Evolutionary conservation across 148 eudicot species (phyloP).

Genomic region (Vaccinium myrtillus): DNA sequence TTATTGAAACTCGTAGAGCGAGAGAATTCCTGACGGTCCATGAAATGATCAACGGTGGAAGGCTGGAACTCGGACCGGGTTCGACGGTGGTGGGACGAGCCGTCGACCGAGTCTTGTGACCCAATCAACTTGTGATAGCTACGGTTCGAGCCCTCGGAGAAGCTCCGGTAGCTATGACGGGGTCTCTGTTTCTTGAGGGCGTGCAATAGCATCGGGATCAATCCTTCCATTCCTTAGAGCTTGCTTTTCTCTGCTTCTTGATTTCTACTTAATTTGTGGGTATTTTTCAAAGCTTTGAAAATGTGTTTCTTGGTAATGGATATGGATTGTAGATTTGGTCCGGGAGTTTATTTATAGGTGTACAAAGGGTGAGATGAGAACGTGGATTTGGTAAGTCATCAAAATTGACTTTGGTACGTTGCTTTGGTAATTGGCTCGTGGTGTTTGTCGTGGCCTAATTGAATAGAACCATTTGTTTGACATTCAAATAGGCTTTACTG

Average conservation of each 20-base stretch:
- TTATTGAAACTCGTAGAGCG: neutral
- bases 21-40: neutral
- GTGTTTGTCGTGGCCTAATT: neutral
- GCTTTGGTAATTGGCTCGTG: neutral
- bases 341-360: neutral
- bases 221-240: conserved; percentile 11
- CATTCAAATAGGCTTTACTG: neutral
- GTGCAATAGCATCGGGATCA: conserved; percentile 14
- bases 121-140: conserved; percentile 17
- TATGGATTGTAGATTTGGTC: neutral
- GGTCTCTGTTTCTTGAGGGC: conserved; percentile 19
- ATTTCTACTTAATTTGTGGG: neutral
- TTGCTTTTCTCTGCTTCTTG: neutral
- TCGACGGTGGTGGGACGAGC: conserved; percentile 18
- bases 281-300: neutral
- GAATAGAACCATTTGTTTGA: neutral
- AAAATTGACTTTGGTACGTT: neutral
- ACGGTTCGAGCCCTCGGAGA: conserved; percentile 19
- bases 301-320: neutral
- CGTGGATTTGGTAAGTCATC: neutral
- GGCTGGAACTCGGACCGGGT: conserved; percentile 10
- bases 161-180: conserved; percentile 10
- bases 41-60: conserved; percentile 5
- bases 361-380: neutral
- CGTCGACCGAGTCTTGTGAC: neutral